Evolutionary conservation across 139 green algal species (phyloP), one percentile per base, ranked within the genome.

Genomic region (Chlamydomonas eustigma): DNA sequence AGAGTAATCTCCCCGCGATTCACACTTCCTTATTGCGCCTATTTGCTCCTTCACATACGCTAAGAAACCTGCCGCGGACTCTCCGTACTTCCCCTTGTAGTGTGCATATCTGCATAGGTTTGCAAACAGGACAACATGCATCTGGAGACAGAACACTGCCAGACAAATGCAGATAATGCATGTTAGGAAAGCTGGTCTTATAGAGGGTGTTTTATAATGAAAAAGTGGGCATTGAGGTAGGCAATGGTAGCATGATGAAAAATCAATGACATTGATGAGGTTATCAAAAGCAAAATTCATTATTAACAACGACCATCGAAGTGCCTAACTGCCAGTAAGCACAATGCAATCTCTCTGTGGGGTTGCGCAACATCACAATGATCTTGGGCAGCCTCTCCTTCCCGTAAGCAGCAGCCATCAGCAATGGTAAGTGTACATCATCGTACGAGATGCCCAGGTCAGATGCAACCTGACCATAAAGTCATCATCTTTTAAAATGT

Each of bases 11-110:
- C 44, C 37, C 3, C 24, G 51, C 4, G 50, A 31, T 2, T 70
- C 34, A 51, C 72, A 68, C 34, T 77, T 39, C 22, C 30, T 39
- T 24, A 77, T 4, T 32, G 51, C 72, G n/a, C 51, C 72, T 4
- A 77, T 38, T 66, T 84, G 75, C 44, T 84, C 82, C 63, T 81
- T 71, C 1, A 87, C 82, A 37, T 87, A 87, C 0, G 68, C 64
- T 18, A 80, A 66, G 50, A 87, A 84, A 50, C 82, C 82, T 36
- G 74, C 5, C 8, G 50, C 65, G 30, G 31, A 74, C 31, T 76
- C 31, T 37, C 81, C 81, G 66, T 86, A 86, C 79, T 86, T 86
- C 24, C 22, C 6, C 31, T 68, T 68, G 52, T 68, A 68, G 34
- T 68, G 52, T 4, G 22, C 52, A 28, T 68, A 68, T 4, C 52